Evolutionary conservation across 345 rosid species (phyloP), one percentile per base, ranked within the genome.

Genomic region (Noccaea bulbosa): DNA sequence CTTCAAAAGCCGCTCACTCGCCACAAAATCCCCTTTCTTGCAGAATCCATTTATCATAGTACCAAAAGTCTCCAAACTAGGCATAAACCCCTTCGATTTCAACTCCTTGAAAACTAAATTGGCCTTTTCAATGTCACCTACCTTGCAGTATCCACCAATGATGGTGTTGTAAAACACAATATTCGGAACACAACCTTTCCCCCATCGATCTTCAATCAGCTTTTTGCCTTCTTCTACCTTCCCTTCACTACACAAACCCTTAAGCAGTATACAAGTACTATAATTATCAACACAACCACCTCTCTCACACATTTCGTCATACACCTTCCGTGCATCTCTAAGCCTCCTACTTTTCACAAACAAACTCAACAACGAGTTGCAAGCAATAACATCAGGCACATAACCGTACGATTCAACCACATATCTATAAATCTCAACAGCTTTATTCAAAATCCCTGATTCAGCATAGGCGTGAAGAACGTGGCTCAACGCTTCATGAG

Each of bases 181-280:
- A 77, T 89, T 86, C 0, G 98, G 96, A 45, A 89, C 52, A 70
- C 97, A 93, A 8, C 87, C 88, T 69, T 74, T 77, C 63, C 98
- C 98, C 90, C 88, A 91, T 54, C 80, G 67, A 40, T 83, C 78
- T 81, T 86, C 88, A 62, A 91, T 82, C 81, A 93, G 59, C 78
- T 77, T 81, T 67, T 58, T 60, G 63, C 93, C 89, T 58, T 83
- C 92, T 73, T 85, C 86, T 14, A 86, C 90, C 55, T 77, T 85
- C 44, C 92, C 87, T 78, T 85, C 84, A 50, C 69, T 80, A 80
- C 98, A 90, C 74, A 91, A 69, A 33, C 98, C 97, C 47, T 56
- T 86, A 49, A 82, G 62, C 63, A 93, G 52, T 44, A 87, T 87
- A 78, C 91, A 70, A 37, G 87, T 87, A 68, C 87, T 87, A 68